phyloP scores from a whole-genome alignment of 331 rosid genomes.

The Acacia pycnantha region DNA sequence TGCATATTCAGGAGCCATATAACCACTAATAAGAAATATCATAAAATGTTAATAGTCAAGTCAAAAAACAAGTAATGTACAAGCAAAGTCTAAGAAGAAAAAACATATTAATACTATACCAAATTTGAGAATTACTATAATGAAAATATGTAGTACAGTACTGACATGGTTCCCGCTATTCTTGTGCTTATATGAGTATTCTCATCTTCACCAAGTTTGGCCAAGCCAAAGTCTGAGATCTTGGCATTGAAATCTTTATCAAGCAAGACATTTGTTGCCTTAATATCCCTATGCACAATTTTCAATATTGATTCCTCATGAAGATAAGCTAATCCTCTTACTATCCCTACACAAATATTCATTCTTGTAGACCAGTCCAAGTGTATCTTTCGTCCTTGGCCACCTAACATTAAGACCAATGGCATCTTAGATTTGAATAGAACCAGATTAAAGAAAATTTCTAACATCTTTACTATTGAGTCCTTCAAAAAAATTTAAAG shows the following conservation, averaged over 20 bases:
- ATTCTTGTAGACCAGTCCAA: slow-evolving; percentile 65
- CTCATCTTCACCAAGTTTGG: slow-evolving; percentile 79
- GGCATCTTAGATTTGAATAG: not conserved
- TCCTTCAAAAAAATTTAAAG: no score
- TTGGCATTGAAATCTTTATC: slow-evolving; percentile 68
- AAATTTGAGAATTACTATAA: not conserved
- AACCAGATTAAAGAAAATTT: not conserved
- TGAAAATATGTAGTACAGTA: not conserved
- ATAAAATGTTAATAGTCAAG: not conserved
- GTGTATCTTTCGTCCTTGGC: slow-evolving; percentile 42
- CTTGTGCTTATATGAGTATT: slow-evolving; percentile 90
- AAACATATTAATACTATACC: not conserved
- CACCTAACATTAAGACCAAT: slow-evolving; percentile 38
- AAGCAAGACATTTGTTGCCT: slow-evolving; percentile 75
- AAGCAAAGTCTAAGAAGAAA: not conserved
- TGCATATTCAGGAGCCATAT: slow-evolving; percentile 83
- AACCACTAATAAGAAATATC: slow-evolving; percentile 32
- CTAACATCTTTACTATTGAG: no score
- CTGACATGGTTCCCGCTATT: slow-evolving; percentile 78
- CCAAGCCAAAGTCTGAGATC: slow-evolving; percentile 90
- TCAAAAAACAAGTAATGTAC: not conserved
- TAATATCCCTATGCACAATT: slow-evolving; percentile 86
- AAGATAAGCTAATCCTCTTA: slow-evolving; percentile 77
- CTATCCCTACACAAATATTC: slow-evolving; percentile 69
- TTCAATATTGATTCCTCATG: slow-evolving; percentile 84